Evolutionary conservation across 163 green algal species (phyloP).

Genomic region (Prototheca wickerhamii): DNA sequence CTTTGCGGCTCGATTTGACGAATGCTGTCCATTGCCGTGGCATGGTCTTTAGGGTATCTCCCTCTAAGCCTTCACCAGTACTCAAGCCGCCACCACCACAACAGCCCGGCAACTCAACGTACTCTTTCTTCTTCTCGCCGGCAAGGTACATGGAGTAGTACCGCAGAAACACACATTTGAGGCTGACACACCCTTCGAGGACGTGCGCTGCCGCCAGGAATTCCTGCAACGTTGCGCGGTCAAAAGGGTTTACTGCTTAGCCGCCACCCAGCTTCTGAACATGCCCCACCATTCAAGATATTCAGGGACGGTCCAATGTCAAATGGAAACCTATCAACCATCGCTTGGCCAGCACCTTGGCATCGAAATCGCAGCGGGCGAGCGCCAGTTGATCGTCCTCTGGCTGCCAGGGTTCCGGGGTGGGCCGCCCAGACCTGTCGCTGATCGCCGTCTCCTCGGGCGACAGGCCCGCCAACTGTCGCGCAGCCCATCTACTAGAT

Average conservation of each 20-base stretch:
- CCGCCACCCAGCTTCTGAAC: not conserved
- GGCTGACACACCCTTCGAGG: constrained; percentile 20
- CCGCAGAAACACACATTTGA: constrained; percentile 54
- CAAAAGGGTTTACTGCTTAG: not conserved
- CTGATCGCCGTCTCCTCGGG: not conserved
- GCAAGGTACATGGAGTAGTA: constrained; percentile 68
- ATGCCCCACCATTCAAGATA: too few species aligned
- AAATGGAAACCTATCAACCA: too few species aligned
- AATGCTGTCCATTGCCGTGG: too few species aligned
- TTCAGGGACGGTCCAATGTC: too few species aligned
- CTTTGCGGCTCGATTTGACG: too few species aligned
- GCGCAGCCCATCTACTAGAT: constrained; percentile 61
- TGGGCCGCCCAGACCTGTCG: not conserved
- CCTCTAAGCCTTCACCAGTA: too few species aligned
- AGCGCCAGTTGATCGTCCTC: constrained; percentile 42
- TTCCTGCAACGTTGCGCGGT: constrained; percentile 36
- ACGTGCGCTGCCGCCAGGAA: constrained; percentile 49
- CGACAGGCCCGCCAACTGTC: constrained; percentile 57
- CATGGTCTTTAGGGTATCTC: too few species aligned
- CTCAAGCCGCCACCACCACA: not conserved
- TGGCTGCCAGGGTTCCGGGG: not conserved
- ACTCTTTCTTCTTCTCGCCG: constrained; percentile 67
- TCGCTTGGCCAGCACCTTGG: too few species aligned
- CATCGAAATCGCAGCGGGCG: constrained; percentile 49
- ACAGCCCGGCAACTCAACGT: not conserved